Conservation (phyloP, 371 early-diverging fungal species). For the Actinomucor elegans region DNA sequence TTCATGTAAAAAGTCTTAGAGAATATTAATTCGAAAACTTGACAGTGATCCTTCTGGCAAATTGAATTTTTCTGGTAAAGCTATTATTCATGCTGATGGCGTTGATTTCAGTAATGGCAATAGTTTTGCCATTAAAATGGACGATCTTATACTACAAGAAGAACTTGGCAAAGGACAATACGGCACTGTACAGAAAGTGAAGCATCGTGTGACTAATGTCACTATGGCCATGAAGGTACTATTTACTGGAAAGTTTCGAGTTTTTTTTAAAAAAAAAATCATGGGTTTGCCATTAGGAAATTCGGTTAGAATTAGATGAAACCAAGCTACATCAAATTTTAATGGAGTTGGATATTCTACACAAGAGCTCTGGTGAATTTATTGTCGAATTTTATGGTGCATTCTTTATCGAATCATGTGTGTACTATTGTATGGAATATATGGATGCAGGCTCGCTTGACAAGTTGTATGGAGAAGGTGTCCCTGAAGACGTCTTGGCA, state of each 20-base stretch:
- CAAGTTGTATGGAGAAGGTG: conserved; percentile 77
- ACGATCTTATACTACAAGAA: conserved; percentile 74
- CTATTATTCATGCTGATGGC: conserved; percentile 86
- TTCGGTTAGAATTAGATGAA: conserved; percentile 87
- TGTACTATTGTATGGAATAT: conserved; percentile 93
- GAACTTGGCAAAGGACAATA: conserved; percentile 92
- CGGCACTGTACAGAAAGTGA: conserved; percentile 89
- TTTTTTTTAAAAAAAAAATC: no score
- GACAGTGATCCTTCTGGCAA: conserved; percentile 84
- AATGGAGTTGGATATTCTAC: conserved; percentile 63
- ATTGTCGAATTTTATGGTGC: conserved; percentile 98
- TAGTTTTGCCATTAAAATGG: conserved; percentile 87
- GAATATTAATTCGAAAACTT: no score
- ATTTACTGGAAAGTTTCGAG: not conserved
- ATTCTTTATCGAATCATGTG: conserved; percentile 93
- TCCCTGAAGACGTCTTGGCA: conserved; percentile 82
- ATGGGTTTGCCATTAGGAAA: no score
- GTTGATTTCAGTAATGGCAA: conserved; percentile 90
- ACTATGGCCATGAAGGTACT: conserved; percentile 89
- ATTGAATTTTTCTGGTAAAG: conserved; percentile 90
- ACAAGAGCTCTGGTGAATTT: conserved; percentile 81
- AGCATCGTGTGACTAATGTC: conserved; percentile 84
- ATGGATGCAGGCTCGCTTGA: conserved; percentile 96
- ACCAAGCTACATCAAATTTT: conserved; percentile 51
- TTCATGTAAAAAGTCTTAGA: no score